Evolutionary conservation across 208 protist species (phyloP), one percentile per base, ranked within the genome.

Genomic region (Trichomonas vaginalis): DNA sequence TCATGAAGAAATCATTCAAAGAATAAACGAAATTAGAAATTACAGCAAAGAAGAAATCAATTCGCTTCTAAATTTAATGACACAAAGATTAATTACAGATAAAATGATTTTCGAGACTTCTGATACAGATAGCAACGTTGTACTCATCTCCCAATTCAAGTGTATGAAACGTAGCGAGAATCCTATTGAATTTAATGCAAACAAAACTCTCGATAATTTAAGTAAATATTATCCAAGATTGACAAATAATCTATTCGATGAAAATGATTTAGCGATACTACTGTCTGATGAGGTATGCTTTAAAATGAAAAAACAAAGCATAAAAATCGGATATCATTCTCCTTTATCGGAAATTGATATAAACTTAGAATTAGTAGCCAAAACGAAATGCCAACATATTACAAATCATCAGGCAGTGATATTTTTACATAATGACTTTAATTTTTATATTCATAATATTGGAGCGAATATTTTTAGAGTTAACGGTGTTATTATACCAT

Each of bases 391-490:
- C 15, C 0, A 88, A n/a, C 86, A 92, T 51, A 51, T 92, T 14
- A 51, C 86, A 39, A 48, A 9, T n/a, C 0, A 51, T 9, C 86
- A 92, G 51, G 86, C 86, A 32, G 51, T 56, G 8, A 42, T 92
- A 39, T 92, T 4, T 27, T 51, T 92, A 6, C 40, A 37, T 10
- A 21, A 92, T 39, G 86, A 92, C 15, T 92, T 35, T 32, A 42
- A 51, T 51, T 92, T 92, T 92, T 92, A 51, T 92, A 35, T 92
- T 39, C 45, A 92, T 51, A 92, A 92, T 32, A 92, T 92, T 49
- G 86, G 86, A 39, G 51, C 3, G 9, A n/a, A 27, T 39, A 35
- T 27, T 35, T 92, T 92, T 51, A 92, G 86, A 92, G 86, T 92
- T 35, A 92, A 92, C 56, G 86, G 86, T 23, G 27, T 45, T 2